Evolutionary conservation across 768 basidiomycete species (phyloP), one percentile per base, ranked within the genome.

Genomic region (Termitomyces sp.): DNA sequence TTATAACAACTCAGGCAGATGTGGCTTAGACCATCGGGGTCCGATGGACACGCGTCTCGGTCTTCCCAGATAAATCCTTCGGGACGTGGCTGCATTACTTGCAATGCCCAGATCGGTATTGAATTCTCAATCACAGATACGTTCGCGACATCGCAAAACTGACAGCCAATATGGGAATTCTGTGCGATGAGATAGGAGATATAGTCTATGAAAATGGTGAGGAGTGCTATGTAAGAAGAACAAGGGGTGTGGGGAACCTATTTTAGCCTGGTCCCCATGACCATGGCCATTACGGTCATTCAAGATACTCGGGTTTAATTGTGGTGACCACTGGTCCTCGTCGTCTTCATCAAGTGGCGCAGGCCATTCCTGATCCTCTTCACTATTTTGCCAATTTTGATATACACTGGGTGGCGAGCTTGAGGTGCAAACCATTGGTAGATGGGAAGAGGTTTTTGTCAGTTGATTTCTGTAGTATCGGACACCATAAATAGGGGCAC

Each of bases 21-120:
- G n/a, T 54, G 53, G 13, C 22, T 30, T 4, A 54, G 33, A 16
- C 53, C 43, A 22, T 54, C 53, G 8, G 53, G 42, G 22, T 54
- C 43, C 9, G 20, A 22, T 18, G 37, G 37, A 16, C 37, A 42
- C 13, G 5, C 13, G 5, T 42, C 20, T 2, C 12, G n/a, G 42
- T 54, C 53, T 43, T 54, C 42, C 53, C 53, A 54, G 8, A 54
- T 36, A 9, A 45, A 54, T 14, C 53, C 53, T 45, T 54, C 42
- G 12, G 42, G 18, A 9, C 53, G 42, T 2, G 53, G 40, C n/a
- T 54, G 40, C 40, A 44, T 44, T 4, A 32, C 32, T 36, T 26
- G 53, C 12, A 44, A 16, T 8, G n/a, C 10, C 53, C 53, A 54
- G 5, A 33, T 24, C 5, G 53, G 42, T 45, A 54, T 54, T n/a